Conservation (phyloP, 306 rosid species). For the Quillaja saponaria region DNA sequence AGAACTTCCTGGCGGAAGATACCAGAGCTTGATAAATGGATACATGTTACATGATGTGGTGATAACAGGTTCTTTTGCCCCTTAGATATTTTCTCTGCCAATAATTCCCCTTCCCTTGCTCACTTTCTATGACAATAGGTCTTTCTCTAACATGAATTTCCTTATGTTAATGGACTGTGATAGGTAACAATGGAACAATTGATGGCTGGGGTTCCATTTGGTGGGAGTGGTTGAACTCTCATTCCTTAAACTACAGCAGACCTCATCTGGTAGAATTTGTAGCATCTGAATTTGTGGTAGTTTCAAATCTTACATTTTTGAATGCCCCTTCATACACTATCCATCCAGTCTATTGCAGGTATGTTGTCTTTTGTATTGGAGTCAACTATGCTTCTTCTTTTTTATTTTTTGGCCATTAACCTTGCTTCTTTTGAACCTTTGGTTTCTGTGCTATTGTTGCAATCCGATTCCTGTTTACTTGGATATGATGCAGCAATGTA, state of each 20-base stretch:
- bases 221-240: constrained; percentile 86
- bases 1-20: constrained; percentile 82
- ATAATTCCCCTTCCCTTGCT: neutral
- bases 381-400: no score
- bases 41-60: constrained; percentile 80
- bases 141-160: constrained; percentile 30
- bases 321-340: constrained; percentile 86
- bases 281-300: constrained; percentile 62
- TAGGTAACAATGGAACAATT: constrained; percentile 91
- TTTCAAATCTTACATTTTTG: constrained; percentile 88
- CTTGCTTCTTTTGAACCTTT: constrained; percentile 23
- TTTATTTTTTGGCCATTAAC: no score
- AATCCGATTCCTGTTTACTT: neutral
- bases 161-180: constrained; percentile 22
- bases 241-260: constrained; percentile 77
- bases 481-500: constrained; percentile 69
- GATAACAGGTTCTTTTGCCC: constrained; percentile 65
- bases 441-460: neutral
- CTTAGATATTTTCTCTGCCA: neutral
- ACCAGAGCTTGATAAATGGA: constrained; percentile 86
- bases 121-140: neutral
- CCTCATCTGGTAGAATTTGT: constrained; percentile 87
- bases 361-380: constrained; percentile 9
- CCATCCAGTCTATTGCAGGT: constrained; percentile 99
- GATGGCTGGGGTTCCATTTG: constrained; percentile 89